These are phyloP conservation scores for Cryptosporidium muris DNA, from an alignment of 169 alveolate species.

Conservation along the genomic window DNA sequence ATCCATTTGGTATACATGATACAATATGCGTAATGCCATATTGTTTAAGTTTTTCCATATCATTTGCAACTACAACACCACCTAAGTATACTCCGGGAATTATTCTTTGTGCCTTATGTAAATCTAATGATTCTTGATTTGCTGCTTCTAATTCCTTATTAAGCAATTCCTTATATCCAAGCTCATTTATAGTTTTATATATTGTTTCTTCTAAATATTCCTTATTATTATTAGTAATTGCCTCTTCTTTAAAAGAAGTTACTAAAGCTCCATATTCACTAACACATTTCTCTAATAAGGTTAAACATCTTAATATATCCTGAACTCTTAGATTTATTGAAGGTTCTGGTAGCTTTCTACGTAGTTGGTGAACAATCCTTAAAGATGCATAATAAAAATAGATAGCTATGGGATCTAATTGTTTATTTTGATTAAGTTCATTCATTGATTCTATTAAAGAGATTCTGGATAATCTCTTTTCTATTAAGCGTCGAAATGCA, in stretches of 20 bases:
- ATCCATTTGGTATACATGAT: slow-evolving; percentile 41
- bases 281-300: slow-evolving; percentile 9
- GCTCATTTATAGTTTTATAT: slow-evolving; percentile 2
- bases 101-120: slow-evolving; percentile 63
- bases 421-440: not conserved
- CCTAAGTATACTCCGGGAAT: slow-evolving; percentile 59
- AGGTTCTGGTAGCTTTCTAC: slow-evolving; percentile 17
- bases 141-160: slow-evolving; percentile 35
- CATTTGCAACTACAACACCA: slow-evolving; percentile 49
- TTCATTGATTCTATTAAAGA: not conserved
- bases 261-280: slow-evolving; percentile 37
- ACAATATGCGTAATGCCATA: slow-evolving; percentile 64
- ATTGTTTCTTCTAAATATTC: slow-evolving; percentile 7
- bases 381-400: slow-evolving; percentile 58
- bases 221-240: not conserved
- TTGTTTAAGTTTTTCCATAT: slow-evolving; percentile 20
- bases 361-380: slow-evolving; percentile 42
- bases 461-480: slow-evolving; percentile 16
- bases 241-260: slow-evolving; percentile 20
- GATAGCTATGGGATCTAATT: slow-evolving; percentile 34
- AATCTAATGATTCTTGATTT: slow-evolving; percentile 40
- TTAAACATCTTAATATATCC: not conserved
- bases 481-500: slow-evolving; percentile 14
- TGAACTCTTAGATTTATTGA: not conserved
- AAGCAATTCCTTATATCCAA: slow-evolving; percentile 20